These are phyloP conservation scores for Coemansia sp. DNA, from an alignment of 192 early-diverging fungal genomes.

Conservation along the genomic window DNA sequence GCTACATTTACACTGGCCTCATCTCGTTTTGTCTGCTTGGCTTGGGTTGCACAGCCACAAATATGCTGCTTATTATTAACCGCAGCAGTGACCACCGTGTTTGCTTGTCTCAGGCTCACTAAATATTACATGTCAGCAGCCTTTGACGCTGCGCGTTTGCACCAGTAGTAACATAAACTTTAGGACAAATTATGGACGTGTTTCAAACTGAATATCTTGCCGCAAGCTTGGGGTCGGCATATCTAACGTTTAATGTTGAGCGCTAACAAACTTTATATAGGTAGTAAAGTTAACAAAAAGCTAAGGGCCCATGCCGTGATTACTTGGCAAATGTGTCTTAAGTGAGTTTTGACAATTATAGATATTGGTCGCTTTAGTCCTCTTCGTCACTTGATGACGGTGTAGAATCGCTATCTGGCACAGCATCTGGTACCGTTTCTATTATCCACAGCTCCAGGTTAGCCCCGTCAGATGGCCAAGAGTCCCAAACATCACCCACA, in stretches of 20 bases:
- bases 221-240: not conserved
- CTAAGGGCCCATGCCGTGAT: no score
- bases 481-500: not conserved
- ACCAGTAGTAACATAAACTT: constrained; percentile 17
- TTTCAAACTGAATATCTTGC: no score
- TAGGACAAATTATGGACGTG: not conserved
- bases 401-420: no score
- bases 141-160: constrained; percentile 20
- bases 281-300: no score
- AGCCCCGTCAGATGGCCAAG: no score
- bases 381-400: no score
- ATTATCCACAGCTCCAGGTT: no score
- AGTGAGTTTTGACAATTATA: not conserved
- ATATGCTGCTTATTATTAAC: constrained; percentile 25
- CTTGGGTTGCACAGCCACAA: constrained; percentile 20
- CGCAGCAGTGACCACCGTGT: constrained; percentile 22
- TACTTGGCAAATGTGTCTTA: not conserved
- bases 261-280: no score
- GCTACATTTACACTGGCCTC: constrained; percentile 38
- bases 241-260: not conserved
- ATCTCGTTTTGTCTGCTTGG: constrained; percentile 29
- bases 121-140: not conserved
- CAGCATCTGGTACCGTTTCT: no score
- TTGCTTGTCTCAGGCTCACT: constrained; percentile 15
- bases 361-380: no score